Percentiles rank a stretch among this genome's conserved stretches.
These are phyloP conservation scores for Solanum rostratum DNA, from an alignment of 257 asterid species.

Conservation along the genomic window DNA sequence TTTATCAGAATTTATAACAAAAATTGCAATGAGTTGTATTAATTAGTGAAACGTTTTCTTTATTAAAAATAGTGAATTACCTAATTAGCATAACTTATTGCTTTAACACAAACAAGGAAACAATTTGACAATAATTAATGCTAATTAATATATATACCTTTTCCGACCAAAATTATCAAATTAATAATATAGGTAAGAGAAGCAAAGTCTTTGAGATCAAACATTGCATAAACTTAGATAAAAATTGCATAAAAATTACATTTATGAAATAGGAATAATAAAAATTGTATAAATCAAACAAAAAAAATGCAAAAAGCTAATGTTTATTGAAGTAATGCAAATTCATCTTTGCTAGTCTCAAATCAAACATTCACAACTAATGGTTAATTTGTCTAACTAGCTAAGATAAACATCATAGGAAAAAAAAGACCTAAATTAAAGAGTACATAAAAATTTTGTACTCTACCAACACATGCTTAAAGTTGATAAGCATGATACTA, in stretches of 20 bases:
- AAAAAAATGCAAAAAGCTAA: not conserved
- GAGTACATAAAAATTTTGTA: not conserved
- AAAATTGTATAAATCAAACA: not conserved
- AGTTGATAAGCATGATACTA: not conserved
- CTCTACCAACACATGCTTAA: not conserved
- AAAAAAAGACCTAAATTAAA: not conserved
- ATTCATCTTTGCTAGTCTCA: not conserved
- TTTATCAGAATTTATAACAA: not conserved
- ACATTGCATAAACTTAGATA: too few relatives aligned
- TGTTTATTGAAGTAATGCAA: not conserved
- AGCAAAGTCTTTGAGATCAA: too few relatives aligned
- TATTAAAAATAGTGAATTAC: not conserved
- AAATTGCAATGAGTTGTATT: not conserved
- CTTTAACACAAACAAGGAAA: not conserved
- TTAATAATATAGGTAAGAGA: not conserved
- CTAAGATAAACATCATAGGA: not conserved
- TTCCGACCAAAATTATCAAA: not conserved
- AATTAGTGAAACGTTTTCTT: not conserved
- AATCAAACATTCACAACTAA: not conserved
- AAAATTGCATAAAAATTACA: too few relatives aligned
- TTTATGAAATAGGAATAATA: too few relatives aligned
- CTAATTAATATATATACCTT: not conserved
- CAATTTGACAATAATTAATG: not conserved
- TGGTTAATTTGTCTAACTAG: not conserved
- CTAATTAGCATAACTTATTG: not conserved